Percentiles rank a stretch among this genome's conserved stretches.
phyloP scores from a whole-genome alignment of 1,139 yeast genomes.

The Candida sojae region DNA sequence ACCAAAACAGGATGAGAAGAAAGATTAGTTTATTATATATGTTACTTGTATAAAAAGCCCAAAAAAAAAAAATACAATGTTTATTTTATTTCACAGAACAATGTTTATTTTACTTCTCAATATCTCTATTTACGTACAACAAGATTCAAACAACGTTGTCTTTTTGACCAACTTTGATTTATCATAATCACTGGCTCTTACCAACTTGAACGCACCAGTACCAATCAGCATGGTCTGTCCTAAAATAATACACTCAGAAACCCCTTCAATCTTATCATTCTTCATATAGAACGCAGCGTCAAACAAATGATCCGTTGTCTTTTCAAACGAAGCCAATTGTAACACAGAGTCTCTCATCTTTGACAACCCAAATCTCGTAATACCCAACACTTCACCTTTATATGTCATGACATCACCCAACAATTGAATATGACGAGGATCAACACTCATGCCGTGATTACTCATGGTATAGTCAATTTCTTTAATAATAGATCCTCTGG shows the following conservation, averaged over 20 bases:
- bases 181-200: constrained; percentile 54
- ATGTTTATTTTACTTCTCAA: too few relatives aligned
- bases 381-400: constrained; percentile 97
- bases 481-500: constrained; percentile 85
- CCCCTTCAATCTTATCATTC: constrained; percentile 95
- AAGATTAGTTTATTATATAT: not conserved
- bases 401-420: constrained; percentile 99
- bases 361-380: constrained; percentile 95
- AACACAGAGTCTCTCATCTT: constrained; percentile 98
- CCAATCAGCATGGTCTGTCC: constrained; percentile 99
- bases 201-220: constrained; percentile 93
- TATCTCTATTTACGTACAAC: constrained; percentile 21
- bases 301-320: constrained; percentile 96
- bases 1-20: constrained; percentile 23
- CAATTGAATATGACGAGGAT: constrained; percentile 97
- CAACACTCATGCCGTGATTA: constrained; percentile 99
- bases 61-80: too few relatives aligned
- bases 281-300: constrained; percentile 99
- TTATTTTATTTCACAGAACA: too few relatives aligned
- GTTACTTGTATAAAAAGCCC: too few relatives aligned
- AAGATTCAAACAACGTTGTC: constrained; percentile 62
- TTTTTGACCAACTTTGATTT: constrained; percentile 48
- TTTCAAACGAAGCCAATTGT: constrained; percentile 96
- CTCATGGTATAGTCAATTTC: constrained; percentile 98
- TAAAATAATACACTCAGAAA: constrained; percentile 93